Percentiles rank a stretch among this genome's conserved stretches.
Conservation (phyloP, 2,329 filamentous ascomycete genomes). For the Elsinoe fawcettii region DNA sequence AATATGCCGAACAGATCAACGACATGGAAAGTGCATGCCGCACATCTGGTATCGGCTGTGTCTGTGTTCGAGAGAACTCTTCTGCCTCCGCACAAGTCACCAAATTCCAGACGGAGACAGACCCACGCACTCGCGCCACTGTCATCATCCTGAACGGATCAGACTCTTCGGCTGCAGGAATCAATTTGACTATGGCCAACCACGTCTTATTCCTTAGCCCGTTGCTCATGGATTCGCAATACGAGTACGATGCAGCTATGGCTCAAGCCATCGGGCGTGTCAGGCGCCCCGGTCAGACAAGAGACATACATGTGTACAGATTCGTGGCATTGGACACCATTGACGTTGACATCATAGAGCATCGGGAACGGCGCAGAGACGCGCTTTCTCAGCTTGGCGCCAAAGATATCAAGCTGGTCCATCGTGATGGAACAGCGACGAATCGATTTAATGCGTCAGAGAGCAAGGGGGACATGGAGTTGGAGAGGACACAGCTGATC, state of each 20-base stretch:
- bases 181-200: conserved; percentile 55
- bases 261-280: conserved; percentile 56
- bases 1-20: conserved; percentile 40
- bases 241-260: conserved; percentile 52
- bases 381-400: conserved; percentile 22
- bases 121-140: conserved; percentile 24
- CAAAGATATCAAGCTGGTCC: background rate
- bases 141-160: conserved; percentile 52
- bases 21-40: conserved; percentile 31
- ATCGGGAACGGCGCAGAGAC: conserved; percentile 31
- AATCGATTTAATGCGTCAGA: background rate
- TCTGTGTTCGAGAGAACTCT: conserved; percentile 27
- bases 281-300: conserved; percentile 51
- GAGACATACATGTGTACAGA: conserved; percentile 54
- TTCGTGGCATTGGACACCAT: conserved; percentile 72
- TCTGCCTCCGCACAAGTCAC: conserved; percentile 7
- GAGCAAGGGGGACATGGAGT: conserved; percentile 31
- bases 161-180: conserved; percentile 51
- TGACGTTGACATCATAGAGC: conserved; percentile 42
- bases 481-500: conserved; percentile 27
- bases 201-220: conserved; percentile 58
- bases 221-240: conserved; percentile 42
- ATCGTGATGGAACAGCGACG: too few species aligned
- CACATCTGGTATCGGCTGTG: conserved; percentile 27
- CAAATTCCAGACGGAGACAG: conserved; percentile 8